Evolutionary conservation across 768 basidiomycete genomes (phyloP).

Genomic region (Leccinellum albellum): DNA sequence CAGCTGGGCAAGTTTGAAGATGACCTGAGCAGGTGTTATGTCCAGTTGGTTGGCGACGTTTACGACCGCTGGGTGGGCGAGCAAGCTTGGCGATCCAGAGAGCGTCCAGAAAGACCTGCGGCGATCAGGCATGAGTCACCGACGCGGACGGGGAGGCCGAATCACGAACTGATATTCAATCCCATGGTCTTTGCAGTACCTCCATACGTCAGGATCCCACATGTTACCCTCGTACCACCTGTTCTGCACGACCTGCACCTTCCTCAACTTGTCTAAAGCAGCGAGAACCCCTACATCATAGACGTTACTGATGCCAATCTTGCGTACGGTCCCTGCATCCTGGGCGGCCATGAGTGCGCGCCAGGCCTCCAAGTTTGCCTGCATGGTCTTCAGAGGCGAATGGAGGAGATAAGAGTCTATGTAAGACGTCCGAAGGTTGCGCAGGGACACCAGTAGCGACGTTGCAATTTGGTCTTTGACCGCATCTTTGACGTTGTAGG

Average conservation of each 20-base stretch:
- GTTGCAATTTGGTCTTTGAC: slow-evolving; percentile 56
- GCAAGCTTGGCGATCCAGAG: slow-evolving; percentile 65
- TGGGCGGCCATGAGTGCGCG: slow-evolving; percentile 55
- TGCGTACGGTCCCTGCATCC: slow-evolving; percentile 57
- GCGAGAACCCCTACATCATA: slow-evolving; percentile 60
- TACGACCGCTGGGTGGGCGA: slow-evolving; percentile 45
- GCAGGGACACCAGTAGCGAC: slow-evolving; percentile 62
- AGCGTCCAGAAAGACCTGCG: slow-evolving; percentile 84
- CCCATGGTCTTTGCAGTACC: slow-evolving; percentile 57
- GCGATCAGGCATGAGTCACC: neutral
- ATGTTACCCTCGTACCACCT: slow-evolving; percentile 80
- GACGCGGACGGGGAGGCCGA: neutral
- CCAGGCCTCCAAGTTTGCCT: slow-evolving; percentile 70
- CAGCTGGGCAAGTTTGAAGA: slow-evolving; percentile 67
- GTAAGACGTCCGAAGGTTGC: slow-evolving; percentile 67
- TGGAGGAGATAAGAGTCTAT: slow-evolving; percentile 80
- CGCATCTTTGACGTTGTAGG: slow-evolving; percentile 56
- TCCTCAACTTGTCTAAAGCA: slow-evolving; percentile 48
- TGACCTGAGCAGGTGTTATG: slow-evolving; percentile 59
- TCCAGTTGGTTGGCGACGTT: slow-evolving; percentile 43
- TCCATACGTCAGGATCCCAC: slow-evolving; percentile 66
- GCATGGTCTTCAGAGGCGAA: slow-evolving; percentile 58
- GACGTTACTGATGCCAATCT: slow-evolving; percentile 75
- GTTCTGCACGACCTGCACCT: slow-evolving; percentile 76
- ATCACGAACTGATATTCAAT: slow-evolving; percentile 68